These are phyloP conservation scores for Musa balbisiana DNA, from an alignment of 202 grass and related monocot species.

Conservation along the genomic window DNA sequence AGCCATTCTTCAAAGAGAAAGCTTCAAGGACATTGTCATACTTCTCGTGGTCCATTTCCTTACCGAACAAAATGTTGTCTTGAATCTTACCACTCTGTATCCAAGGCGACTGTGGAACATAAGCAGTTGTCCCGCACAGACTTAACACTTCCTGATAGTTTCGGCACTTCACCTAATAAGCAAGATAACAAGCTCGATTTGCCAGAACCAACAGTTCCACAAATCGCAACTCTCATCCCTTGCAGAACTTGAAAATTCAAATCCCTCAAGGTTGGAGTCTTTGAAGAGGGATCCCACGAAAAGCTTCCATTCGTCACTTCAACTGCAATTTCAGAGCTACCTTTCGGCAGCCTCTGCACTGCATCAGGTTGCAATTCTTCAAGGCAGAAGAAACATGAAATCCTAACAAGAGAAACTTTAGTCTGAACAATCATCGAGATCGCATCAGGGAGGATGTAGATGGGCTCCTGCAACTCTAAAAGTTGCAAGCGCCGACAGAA, in stretches of 20 bases:
- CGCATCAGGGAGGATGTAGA: slow-evolving; percentile 63
- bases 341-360: slow-evolving; percentile 36
- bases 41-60: slow-evolving; percentile 43
- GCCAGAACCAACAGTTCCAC: slow-evolving; percentile 58
- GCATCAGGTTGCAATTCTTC: slow-evolving; percentile 48
- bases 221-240: slow-evolving; percentile 53
- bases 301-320: slow-evolving; percentile 34
- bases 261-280: slow-evolving; percentile 36
- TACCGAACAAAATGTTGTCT: slow-evolving; percentile 63
- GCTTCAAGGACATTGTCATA: slow-evolving; percentile 49
- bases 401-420: slow-evolving; percentile 76
- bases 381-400: slow-evolving; percentile 56
- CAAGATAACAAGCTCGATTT: slow-evolving; percentile 79
- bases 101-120: slow-evolving; percentile 59
- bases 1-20: slow-evolving; percentile 59
- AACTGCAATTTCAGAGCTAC: slow-evolving; percentile 45
- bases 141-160: slow-evolving; percentile 48
- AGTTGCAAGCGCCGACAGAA: slow-evolving; percentile 68
- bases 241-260: slow-evolving; percentile 47
- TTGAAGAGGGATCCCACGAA: slow-evolving; percentile 43
- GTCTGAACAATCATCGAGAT: slow-evolving; percentile 79
- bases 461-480: slow-evolving; percentile 76
- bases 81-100: slow-evolving; percentile 82
- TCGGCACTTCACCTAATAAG: slow-evolving; percentile 60
- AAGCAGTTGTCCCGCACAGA: slow-evolving; percentile 42